A percentile compares a stretch with the other conserved stretches of the same genome.
These are phyloP conservation scores for Cryphonectria japonica DNA, from an alignment of 2,329 filamentous ascomycete genomes.

Conservation along the genomic window DNA sequence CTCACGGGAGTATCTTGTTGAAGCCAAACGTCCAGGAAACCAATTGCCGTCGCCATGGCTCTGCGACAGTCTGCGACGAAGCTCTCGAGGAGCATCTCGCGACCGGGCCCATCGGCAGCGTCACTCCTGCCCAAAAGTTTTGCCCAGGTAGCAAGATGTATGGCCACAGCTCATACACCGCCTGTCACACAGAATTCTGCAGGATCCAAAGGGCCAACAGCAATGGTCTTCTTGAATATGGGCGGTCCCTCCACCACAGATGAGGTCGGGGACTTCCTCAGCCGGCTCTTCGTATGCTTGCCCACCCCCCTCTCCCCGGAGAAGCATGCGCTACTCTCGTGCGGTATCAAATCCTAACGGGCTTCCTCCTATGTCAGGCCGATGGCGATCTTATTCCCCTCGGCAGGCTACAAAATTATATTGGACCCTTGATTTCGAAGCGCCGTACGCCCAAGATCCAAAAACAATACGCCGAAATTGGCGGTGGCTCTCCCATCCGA, in stretches of 20 bases:
- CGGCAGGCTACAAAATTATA: constrained; percentile 84
- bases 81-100: constrained; percentile 40
- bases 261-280: constrained; percentile 89
- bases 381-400: constrained; percentile 96
- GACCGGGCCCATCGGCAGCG: constrained; percentile 29
- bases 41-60: constrained; percentile 34
- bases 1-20: not conserved
- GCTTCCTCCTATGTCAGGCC: constrained; percentile 56
- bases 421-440: constrained; percentile 84
- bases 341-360: not conserved
- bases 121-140: constrained; percentile 36
- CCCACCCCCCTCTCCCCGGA: constrained; percentile 25
- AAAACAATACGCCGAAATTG: constrained; percentile 93
- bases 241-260: constrained; percentile 86
- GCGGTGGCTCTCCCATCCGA: constrained; percentile 95
- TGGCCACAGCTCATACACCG: constrained; percentile 65
- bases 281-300: constrained; percentile 79
- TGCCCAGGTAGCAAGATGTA: constrained; percentile 47
- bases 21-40: not conserved
- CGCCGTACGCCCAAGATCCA: constrained; percentile 94
- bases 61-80: constrained; percentile 44
- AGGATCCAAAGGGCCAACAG: constrained; percentile 77
- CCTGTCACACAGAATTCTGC: constrained; percentile 80
- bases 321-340: constrained; percentile 19
- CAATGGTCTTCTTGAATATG: constrained; percentile 99